Evolutionary conservation across 2,329 filamentous ascomycete genomes (phyloP).

Genomic region (Sarocladium oryzae): DNA sequence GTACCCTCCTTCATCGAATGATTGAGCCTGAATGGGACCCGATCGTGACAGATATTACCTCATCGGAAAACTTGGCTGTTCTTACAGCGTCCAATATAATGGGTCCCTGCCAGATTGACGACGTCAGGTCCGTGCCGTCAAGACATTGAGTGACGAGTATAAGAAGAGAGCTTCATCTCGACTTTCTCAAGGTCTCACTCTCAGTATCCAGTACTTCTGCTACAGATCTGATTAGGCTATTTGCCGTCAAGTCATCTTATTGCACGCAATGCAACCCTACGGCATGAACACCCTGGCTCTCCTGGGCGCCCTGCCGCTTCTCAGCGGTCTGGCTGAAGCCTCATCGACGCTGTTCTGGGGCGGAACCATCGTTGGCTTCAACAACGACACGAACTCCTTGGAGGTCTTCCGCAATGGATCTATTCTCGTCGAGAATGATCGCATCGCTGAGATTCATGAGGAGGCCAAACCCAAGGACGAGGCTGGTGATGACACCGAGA

Average conservation of each 20-base stretch:
- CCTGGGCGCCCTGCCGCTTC: neutral
- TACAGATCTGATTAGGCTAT: neutral
- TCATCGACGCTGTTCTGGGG: constrained; percentile 20
- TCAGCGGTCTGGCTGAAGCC: neutral
- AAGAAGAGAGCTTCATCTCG: neutral
- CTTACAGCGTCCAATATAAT: neutral
- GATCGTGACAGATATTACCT: neutral
- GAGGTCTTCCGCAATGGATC: constrained; percentile 33
- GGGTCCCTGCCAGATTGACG: neutral
- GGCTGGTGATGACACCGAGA: neutral
- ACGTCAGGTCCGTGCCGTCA: neutral
- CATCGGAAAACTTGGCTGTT: neutral
- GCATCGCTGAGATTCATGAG: constrained; percentile 26
- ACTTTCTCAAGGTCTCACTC: neutral
- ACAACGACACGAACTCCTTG: constrained; percentile 24
- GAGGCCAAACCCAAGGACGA: constrained; percentile 14
- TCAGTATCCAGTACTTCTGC: neutral
- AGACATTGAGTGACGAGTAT: neutral
- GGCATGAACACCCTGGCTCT: neutral
- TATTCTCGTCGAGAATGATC: constrained; percentile 31
- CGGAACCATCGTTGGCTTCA: constrained; percentile 36
- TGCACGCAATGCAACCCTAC: neutral
- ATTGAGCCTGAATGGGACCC: neutral
- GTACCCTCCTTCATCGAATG: neutral
- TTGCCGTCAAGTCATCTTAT: neutral